phyloP scores from a whole-genome alignment of 371 early-diverging fungal genomes.

The Mortierella polycephala region DNA sequence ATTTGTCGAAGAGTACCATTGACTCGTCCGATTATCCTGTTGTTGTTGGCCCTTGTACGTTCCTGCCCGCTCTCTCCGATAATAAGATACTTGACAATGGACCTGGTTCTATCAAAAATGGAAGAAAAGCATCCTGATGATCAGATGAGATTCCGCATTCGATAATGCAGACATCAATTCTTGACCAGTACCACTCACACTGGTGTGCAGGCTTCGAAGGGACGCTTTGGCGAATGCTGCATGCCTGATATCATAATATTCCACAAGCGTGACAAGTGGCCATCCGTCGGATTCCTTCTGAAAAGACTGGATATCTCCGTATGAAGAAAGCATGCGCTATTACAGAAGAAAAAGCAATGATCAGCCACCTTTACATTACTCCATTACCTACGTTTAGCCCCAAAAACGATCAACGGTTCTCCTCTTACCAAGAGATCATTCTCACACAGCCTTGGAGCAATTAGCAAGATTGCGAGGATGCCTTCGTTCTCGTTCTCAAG shows the following conservation, averaged over 20 bases:
- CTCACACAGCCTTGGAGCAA: constrained; percentile 20
- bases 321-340: constrained; percentile 21
- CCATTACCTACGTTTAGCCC: background rate
- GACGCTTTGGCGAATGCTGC: constrained; percentile 32
- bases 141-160: background rate
- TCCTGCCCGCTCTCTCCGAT: background rate
- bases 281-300: constrained; percentile 17
- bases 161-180: background rate
- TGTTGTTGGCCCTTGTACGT: background rate
- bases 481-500: constrained; percentile 29
- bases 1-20: background rate
- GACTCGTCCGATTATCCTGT: background rate
- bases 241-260: constrained; percentile 55
- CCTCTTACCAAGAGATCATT: constrained; percentile 35
- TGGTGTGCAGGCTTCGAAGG: constrained; percentile 28
- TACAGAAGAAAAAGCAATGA: background rate
- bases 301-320: constrained; percentile 36
- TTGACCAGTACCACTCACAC: constrained; percentile 14
- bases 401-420: too few relatives aligned
- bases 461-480: constrained; percentile 14
- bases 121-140: background rate
- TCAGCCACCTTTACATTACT: background rate
- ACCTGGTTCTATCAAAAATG: constrained; percentile 12
- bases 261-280: constrained; percentile 29
- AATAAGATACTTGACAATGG: constrained; percentile 20